phyloP scores from a whole-genome alignment of 129 eudicot species.

The Logfia minima region DNA sequence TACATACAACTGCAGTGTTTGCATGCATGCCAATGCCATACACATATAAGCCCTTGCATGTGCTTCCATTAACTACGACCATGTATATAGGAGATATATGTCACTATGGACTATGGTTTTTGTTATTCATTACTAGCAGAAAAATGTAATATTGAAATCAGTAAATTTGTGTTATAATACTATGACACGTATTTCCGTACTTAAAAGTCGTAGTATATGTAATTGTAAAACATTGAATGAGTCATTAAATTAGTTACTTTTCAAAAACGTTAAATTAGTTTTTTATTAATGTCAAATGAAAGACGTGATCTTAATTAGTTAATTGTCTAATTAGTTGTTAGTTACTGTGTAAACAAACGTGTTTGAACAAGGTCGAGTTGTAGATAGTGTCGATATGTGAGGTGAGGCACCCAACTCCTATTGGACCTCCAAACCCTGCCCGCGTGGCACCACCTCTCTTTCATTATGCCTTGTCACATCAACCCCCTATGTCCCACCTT shows the following conservation, averaged over 20 bases:
- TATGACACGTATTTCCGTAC: too few relatives aligned
- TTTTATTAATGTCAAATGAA: too few relatives aligned
- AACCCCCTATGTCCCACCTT: slow-evolving; percentile 5
- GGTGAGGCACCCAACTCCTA: slow-evolving; percentile 9
- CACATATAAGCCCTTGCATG: neutral
- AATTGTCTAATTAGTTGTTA: neutral
- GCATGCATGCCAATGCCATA: slow-evolving; percentile 16
- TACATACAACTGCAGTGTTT: neutral
- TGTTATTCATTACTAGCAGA: too few relatives aligned
- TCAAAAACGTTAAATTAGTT: too few relatives aligned
- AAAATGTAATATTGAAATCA: too few relatives aligned
- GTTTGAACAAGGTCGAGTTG: neutral
- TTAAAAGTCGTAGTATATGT: too few relatives aligned
- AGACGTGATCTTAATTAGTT: too few relatives aligned
- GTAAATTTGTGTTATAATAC: too few relatives aligned
- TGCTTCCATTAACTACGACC: neutral
- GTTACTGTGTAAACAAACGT: neutral
- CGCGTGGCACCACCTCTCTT: slow-evolving; percentile 17
- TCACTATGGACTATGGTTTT: too few relatives aligned
- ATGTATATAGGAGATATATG: too few relatives aligned
- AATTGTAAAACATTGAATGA: too few relatives aligned
- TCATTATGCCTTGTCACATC: slow-evolving; percentile 27
- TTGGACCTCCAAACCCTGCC: slow-evolving; percentile 30
- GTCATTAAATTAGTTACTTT: too few relatives aligned
- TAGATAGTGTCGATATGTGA: neutral